A percentile compares a stretch with the other conserved stretches of the same genome.
phyloP scores from a whole-genome alignment of 306 rosid species.

The Rubus idaeus region DNA sequence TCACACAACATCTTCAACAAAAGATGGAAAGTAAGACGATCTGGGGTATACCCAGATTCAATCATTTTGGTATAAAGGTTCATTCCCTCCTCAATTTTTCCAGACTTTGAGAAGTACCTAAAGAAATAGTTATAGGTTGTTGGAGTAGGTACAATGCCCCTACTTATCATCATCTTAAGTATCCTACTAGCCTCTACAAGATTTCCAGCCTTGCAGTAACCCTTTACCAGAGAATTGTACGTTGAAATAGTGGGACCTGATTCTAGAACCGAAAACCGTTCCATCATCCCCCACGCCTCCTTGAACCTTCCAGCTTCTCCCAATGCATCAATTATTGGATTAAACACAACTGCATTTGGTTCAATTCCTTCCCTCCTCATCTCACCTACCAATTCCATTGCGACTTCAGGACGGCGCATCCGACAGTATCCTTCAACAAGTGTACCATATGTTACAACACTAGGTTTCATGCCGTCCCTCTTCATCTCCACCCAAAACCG shows the following conservation, averaged over 20 bases:
- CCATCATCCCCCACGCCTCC: slow-evolving; percentile 84
- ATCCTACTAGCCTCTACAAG: slow-evolving; percentile 77
- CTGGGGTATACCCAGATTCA: slow-evolving; percentile 73
- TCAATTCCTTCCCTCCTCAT: slow-evolving; percentile 67
- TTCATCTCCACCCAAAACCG: slow-evolving; percentile 82
- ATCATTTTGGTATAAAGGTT: slow-evolving; percentile 79
- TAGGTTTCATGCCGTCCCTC: slow-evolving; percentile 61
- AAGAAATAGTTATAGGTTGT: slow-evolving; percentile 90
- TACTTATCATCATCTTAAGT: slow-evolving; percentile 78
- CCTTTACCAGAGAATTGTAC: slow-evolving; percentile 79
- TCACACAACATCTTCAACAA: slow-evolving; percentile 86
- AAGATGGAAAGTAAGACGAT: slow-evolving; percentile 81
- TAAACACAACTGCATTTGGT: slow-evolving; percentile 76
- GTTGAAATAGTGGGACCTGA: slow-evolving; percentile 82
- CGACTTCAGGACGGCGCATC: slow-evolving; percentile 68
- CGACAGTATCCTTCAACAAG: slow-evolving; percentile 89
- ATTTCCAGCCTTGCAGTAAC: slow-evolving; percentile 82
- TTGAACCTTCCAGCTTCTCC: slow-evolving; percentile 79
- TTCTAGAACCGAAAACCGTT: slow-evolving; percentile 67
- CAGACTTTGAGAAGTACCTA: slow-evolving; percentile 67
- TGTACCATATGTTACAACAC: slow-evolving; percentile 89
- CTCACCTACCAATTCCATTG: slow-evolving; percentile 66
- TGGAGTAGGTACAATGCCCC: slow-evolving; percentile 66
- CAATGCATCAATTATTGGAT: slow-evolving; percentile 79
- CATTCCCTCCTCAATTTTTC: slow-evolving; percentile 86